Evolutionary conservation across 768 basidiomycete genomes (phyloP), one percentile per base, ranked within the genome.

Genomic region (Tephrocybe sp.): DNA sequence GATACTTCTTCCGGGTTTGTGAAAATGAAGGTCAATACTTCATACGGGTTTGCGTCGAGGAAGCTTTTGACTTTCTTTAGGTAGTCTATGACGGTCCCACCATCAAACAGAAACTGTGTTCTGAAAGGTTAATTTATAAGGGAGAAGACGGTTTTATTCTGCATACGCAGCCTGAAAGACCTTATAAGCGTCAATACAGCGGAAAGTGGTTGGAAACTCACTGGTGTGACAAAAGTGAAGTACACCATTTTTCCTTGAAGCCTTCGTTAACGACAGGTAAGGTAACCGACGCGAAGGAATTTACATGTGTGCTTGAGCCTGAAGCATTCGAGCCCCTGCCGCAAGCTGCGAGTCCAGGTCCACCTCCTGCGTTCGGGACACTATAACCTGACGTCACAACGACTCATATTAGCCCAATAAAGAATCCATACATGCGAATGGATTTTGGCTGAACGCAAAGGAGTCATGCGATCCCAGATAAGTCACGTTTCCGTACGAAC

Each of bases 191-290:
- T 18, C 17, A 41, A 17, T 15, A n/a, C 7, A 12, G n/a, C n/a
- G 5, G n/a, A 39, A 39, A 1, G 7, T 3, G 2, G 28, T 17
- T 10, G 14, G 10, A 9, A 1, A 25, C 55, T 28, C 59, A 83
- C 75, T 81, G 4, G 83, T 83, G 61, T 89, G 87, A 60, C 87
- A 89, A 58, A 89, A 83, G 58, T 81, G 81, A 5, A 88, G 67
- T 1, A 69, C 72, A 2, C 73, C 74, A 48, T 76, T 30, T 1
- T 58, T 41, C 54, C 57, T 58, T 8, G 4, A 36, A 39, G 23
- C 0, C 15, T 25, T 4, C 1, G 15, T 36, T n/a, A 5, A 15
- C 32, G 21, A 14, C 7, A 21, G 10, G 5, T 9, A 14, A 20
- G 8, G 1, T 12, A n/a, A 9, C 10, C 26, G 4, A 15, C 4